Base-by-base conservation (phyloP, 495 filamentous ascomycete genomes). In the Evernia prunastri region DNA sequence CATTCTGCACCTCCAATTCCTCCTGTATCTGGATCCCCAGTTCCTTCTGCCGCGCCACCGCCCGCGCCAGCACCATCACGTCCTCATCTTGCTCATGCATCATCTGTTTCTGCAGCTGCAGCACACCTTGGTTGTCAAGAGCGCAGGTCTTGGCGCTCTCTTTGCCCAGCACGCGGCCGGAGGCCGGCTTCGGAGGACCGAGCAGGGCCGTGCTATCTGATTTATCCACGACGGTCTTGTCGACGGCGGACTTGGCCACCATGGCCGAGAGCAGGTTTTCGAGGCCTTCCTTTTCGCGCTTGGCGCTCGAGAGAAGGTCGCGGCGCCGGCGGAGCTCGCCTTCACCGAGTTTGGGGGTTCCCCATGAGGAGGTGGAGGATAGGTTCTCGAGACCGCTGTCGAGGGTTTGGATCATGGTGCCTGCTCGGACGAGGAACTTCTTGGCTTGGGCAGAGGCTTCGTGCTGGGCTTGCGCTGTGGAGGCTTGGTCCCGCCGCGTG, bases 71-170 rank as follows among this genome's bases (percentile, higher is more conserved):
- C 68, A 86, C 82, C 64, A 88, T 82, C 39, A 97, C 86, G 66
- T 87, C 86, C 72, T 85, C 72, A 68, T 99, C 94, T 74, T 99
- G 94, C 67, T 92, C 86, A 45, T 82, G 62, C 85, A 97, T 95
- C 72, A 88, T 83, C 73, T 93, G 85, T 64, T 82, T 77, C 73
- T 97, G 92, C 71, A 97, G 73, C 79, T 92, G 86, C 71, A 97
- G 65, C 47, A 99, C 88, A 0, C 92, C 94, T 37, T 84, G 76
- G 70, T 99, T 99, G 71, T 96, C 94, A 63, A 94, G 76, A 76
- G 96, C 92, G 45, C 93, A 77, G 54, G 94, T 97, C 63, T 82
- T 80, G 63, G 91, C 89, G 49, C 90, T 97, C 75, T 99, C 94
- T 54, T 87, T 87, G 0, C 95, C 95, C 9, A 97, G 79, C 6